Conservation (phyloP, 1,139 yeast species). For the Pichia sp. region DNA sequence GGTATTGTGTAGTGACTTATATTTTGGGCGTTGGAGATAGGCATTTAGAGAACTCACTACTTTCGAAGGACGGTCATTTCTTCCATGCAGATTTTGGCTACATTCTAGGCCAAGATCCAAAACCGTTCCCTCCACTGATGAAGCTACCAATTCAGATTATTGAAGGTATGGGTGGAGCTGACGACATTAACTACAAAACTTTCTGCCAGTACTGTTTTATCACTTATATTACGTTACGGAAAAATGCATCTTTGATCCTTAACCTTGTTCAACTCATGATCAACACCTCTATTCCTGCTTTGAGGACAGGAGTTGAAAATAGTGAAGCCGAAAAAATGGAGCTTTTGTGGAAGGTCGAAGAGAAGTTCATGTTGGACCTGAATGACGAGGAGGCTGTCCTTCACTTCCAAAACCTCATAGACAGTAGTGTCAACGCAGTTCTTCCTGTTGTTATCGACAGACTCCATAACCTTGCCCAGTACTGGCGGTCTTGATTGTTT, state of each 20-base stretch:
- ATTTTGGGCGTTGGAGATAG: constrained; percentile 95
- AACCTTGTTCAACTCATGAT: constrained; percentile 92
- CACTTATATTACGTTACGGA: constrained; percentile 83
- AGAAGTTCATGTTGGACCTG: constrained; percentile 88
- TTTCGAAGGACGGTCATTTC: constrained; percentile 55
- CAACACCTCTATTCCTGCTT: constrained; percentile 77
- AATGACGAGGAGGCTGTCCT: constrained; percentile 92
- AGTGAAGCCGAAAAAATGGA: constrained; percentile 34
- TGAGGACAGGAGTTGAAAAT: constrained; percentile 22
- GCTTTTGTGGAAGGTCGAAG: constrained; percentile 70
- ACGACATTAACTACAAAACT: constrained; percentile 76
- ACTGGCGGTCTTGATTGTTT: constrained; percentile 76
- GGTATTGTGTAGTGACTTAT: constrained; percentile 95
- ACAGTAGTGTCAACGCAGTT: constrained; percentile 89
- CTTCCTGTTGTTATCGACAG: constrained; percentile 94
- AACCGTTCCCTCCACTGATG: constrained; percentile 98
- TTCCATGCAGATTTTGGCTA: constrained; percentile 98
- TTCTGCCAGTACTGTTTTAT: constrained; percentile 93
- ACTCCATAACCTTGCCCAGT: constrained; percentile 91
- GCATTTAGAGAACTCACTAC: constrained; percentile 81
- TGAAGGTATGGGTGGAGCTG: constrained; percentile 96
- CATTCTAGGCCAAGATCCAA: constrained; percentile 93
- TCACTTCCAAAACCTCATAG: constrained; percentile 89
- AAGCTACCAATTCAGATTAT: constrained; percentile 94
- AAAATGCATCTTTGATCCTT: constrained; percentile 82